Conservation (phyloP, 1,284 basidiomycete genomes). For the Tilletia caries region DNA sequence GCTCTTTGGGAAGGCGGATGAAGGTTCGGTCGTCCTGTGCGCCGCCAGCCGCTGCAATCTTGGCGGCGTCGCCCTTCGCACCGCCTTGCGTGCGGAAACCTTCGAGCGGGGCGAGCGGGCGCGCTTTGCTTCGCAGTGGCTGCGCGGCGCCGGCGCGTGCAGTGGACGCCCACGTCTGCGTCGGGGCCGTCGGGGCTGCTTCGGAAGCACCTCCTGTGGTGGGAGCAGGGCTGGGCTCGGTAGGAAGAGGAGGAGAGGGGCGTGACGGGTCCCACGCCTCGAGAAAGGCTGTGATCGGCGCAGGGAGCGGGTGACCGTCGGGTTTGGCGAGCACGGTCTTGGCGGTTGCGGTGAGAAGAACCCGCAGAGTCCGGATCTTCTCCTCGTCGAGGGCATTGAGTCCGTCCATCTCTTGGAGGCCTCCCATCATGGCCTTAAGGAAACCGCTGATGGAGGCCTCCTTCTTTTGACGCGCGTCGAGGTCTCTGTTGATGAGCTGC, state of each 20-base stretch:
- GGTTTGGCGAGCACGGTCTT: neutral
- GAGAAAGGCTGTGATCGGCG: neutral
- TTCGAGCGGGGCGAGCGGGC: neutral
- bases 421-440: neutral
- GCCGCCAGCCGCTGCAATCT: neutral
- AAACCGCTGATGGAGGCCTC: neutral
- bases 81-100: slow-evolving; percentile 3
- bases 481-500: neutral
- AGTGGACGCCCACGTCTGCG: neutral
- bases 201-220: neutral
- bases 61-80: neutral
- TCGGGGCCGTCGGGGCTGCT: neutral
- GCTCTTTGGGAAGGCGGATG: neutral
- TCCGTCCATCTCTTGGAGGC: neutral
- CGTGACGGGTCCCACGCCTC: no score
- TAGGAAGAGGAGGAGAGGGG: no score
- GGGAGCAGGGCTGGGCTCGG: neutral
- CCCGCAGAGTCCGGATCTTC: neutral
- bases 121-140: neutral
- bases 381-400: neutral
- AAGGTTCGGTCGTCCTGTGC: neutral
- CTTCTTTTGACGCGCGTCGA: neutral
- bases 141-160: no score
- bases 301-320: neutral
- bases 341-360: neutral